Percentiles rank a stretch among this genome's conserved stretches.
Conservation (phyloP, 495 filamentous ascomycete species). For the Astrothelium macrocarpum region DNA sequence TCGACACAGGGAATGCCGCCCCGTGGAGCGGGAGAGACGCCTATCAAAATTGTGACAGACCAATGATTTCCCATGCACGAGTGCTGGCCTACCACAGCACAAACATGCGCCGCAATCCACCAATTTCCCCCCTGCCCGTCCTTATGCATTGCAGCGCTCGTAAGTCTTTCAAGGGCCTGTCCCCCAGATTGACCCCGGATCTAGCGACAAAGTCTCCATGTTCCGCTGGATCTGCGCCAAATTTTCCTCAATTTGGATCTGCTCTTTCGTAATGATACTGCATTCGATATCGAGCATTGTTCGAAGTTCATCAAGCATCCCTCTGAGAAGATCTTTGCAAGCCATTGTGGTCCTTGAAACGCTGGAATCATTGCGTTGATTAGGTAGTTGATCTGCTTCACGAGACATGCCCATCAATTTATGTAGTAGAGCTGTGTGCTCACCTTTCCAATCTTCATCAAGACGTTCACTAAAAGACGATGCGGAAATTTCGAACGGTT, state of each 20-base stretch:
- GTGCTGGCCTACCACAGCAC: not conserved
- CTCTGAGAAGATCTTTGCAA: not conserved
- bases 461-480: not conserved
- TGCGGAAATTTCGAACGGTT: not conserved
- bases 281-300: not conserved
- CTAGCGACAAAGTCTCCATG: not conserved
- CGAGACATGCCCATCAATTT: not conserved
- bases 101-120: not conserved
- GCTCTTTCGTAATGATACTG: not conserved
- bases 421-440: not conserved
- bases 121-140: not conserved
- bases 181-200: not conserved
- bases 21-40: not conserved
- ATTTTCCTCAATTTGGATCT: not conserved
- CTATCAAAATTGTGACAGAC: not conserved
- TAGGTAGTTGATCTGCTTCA: not conserved
- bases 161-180: not conserved
- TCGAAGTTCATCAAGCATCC: constrained; percentile 1
- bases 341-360: not conserved
- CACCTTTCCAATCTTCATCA: not conserved
- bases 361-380: not conserved
- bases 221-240: not conserved
- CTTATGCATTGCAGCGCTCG: not conserved
- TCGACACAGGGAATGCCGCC: not conserved
- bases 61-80: not conserved